Conservation (phyloP, 192 early-diverging fungal species). For the Backusella westeae region DNA sequence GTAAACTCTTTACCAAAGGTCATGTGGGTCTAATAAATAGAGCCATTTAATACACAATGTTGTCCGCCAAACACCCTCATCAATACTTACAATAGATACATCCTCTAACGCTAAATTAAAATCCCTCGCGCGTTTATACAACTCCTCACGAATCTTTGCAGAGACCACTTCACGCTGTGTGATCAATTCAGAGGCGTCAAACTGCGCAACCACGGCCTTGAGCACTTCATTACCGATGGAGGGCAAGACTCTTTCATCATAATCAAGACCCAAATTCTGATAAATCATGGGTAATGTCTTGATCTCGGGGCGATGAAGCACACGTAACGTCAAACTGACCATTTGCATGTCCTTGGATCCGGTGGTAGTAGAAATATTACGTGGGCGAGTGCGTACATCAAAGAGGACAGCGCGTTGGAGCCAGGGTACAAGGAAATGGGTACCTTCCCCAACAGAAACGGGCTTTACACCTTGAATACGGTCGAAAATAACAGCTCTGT, state of each 20-base stretch:
- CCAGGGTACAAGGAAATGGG: slow-evolving; percentile 98
- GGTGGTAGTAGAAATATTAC: slow-evolving; percentile 97
- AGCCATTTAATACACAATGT: not conserved
- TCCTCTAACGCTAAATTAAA: slow-evolving; percentile 97
- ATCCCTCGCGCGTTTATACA: slow-evolving; percentile 88
- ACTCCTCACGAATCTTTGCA: slow-evolving; percentile 87
- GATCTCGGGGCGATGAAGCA: slow-evolving; percentile 85
- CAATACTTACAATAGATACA: slow-evolving; percentile 85
- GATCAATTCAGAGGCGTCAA: slow-evolving; percentile 96
- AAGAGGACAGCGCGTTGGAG: slow-evolving; percentile 85
- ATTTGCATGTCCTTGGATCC: slow-evolving; percentile 99
- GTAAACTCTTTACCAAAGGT: slow-evolving; percentile 99
- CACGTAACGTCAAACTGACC: slow-evolving; percentile 91
- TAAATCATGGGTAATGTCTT: slow-evolving; percentile 78
- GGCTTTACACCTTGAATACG: slow-evolving; percentile 88
- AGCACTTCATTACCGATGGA: slow-evolving; percentile 99
- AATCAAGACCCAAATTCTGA: slow-evolving; percentile 89
- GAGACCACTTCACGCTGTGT: slow-evolving; percentile 97
- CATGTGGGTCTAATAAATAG: slow-evolving; percentile 80
- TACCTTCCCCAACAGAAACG: slow-evolving; percentile 81
- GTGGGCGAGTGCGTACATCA: slow-evolving; percentile 93
- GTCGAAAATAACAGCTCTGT: slow-evolving; percentile 97
- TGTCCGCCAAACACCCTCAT: too few relatives aligned
- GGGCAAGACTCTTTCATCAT: slow-evolving; percentile 96
- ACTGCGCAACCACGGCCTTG: slow-evolving; percentile 97